Percentiles rank a stretch among this genome's conserved stretches.
phyloP scores from a whole-genome alignment of 1,284 basidiomycete species.

The Microbotryomycetes sp. region DNA sequence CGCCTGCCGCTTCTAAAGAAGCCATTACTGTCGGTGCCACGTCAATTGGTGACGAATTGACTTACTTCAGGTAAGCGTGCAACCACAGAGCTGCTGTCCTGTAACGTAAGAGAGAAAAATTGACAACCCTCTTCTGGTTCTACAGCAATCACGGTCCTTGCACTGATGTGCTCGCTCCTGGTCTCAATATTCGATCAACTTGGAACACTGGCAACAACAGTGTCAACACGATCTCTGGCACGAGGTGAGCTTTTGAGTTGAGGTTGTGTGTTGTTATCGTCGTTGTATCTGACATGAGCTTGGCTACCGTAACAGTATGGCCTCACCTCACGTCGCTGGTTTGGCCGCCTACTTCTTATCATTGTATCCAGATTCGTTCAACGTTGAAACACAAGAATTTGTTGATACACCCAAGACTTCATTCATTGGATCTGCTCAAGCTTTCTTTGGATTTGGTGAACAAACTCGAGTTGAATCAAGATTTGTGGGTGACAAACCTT shows the following conservation, averaged over 20 bases:
- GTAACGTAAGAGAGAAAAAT: too few species aligned
- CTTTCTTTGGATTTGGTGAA: neutral
- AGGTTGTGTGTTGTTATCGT: neutral
- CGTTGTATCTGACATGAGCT: neutral
- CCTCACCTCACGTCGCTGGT: constrained; percentile 59
- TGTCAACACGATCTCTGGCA: constrained; percentile 60
- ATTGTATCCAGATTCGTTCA: constrained; percentile 40
- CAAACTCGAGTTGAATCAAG: constrained; percentile 12
- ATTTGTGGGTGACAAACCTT: constrained; percentile 33
- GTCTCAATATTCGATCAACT: constrained; percentile 57
- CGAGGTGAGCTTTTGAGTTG: constrained; percentile 41
- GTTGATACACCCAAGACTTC: neutral
- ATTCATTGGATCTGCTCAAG: neutral
- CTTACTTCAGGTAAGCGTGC: constrained; percentile 66
- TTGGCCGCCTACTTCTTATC: constrained; percentile 78
- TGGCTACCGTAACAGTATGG: constrained; percentile 49
- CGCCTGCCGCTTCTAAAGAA: constrained; percentile 65
- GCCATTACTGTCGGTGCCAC: constrained; percentile 84
- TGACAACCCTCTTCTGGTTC: neutral
- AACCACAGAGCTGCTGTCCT: neutral
- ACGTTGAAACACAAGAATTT: constrained; percentile 20
- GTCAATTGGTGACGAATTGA: constrained; percentile 70
- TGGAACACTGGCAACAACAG: constrained; percentile 57
- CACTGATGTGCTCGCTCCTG: constrained; percentile 52
- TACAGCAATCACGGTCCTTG: constrained; percentile 38